Evolutionary conservation across 352 stramenopile species (phyloP).

Genomic region (Globisporangium camurandrum): DNA sequence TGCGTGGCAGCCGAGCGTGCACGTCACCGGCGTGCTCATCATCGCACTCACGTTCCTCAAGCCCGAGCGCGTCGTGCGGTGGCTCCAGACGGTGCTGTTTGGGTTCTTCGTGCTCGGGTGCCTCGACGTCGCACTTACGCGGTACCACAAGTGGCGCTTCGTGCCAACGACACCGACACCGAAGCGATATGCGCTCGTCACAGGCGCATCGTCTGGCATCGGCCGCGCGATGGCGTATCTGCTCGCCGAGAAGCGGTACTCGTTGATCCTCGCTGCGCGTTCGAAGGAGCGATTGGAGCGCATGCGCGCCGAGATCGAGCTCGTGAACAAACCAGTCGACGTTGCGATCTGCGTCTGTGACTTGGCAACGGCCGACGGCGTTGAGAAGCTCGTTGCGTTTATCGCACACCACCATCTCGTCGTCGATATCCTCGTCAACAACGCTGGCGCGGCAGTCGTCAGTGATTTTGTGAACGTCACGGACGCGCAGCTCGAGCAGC

Average conservation of each 20-base stretch:
- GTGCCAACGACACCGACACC: slow-evolving; percentile 35
- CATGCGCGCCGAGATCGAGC: slow-evolving; percentile 68
- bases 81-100: slow-evolving; percentile 44
- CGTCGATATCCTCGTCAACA: slow-evolving; percentile 85
- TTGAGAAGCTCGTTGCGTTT: slow-evolving; percentile 50
- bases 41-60: slow-evolving; percentile 40
- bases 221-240: slow-evolving; percentile 73
- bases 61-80: slow-evolving; percentile 20
- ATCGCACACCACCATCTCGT: slow-evolving; percentile 48
- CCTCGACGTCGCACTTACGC: slow-evolving; percentile 48
- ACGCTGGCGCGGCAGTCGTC: slow-evolving; percentile 38
- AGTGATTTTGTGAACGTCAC: slow-evolving; percentile 38
- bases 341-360: slow-evolving; percentile 57
- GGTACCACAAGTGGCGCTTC: slow-evolving; percentile 64
- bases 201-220: slow-evolving; percentile 64
- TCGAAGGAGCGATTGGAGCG: slow-evolving; percentile 51
- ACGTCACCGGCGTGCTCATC: slow-evolving; percentile 42
- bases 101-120: slow-evolving; percentile 40
- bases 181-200: slow-evolving; percentile 63
- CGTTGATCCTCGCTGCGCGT: slow-evolving; percentile 59
- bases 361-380: slow-evolving; percentile 36
- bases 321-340: slow-evolving; percentile 52
- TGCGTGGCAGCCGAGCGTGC: slow-evolving; percentile 28
- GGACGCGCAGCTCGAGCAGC: slow-evolving; percentile 33
- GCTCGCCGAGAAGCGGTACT: slow-evolving; percentile 76